Conservation (phyloP, 176 grass and related monocot species). For the Themeda triandra region DNA sequence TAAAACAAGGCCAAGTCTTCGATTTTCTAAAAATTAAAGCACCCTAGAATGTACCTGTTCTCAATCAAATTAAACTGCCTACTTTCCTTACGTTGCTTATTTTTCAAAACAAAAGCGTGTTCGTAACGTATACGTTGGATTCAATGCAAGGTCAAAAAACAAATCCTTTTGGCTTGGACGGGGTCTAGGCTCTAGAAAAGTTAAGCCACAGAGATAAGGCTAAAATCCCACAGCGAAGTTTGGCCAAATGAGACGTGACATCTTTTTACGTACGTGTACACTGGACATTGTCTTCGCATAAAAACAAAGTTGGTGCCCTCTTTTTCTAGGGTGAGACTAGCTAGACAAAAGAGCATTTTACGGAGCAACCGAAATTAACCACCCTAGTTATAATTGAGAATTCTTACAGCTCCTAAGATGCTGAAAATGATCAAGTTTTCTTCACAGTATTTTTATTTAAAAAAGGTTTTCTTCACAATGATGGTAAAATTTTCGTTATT, state of each 20-base stretch:
- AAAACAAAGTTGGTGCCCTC: neutral
- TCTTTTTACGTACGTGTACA: neutral
- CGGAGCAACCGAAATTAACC: neutral
- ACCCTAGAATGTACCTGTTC: neutral
- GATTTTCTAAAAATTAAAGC: no score
- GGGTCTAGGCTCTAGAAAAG: neutral
- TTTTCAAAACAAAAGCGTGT: neutral
- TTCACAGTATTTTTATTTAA: no score
- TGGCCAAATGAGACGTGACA: neutral
- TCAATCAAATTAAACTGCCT: neutral
- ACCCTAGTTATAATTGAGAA: neutral
- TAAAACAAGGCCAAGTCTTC: rapidly evolving
- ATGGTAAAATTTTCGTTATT: no score
- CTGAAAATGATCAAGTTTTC: neutral
- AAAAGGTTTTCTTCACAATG: neutral
- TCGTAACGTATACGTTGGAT: neutral
- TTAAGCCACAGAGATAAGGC: no score
- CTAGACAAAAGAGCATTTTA: neutral
- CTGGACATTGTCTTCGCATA: neutral
- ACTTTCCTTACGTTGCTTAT: neutral
- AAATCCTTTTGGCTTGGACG: neutral
- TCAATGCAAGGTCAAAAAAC: neutral
- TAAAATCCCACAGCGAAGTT: neutral
- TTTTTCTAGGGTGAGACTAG: neutral
- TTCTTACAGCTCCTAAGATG: neutral